Percentiles rank a stretch among this genome's conserved stretches.
Conservation (phyloP, 2,329 filamentous ascomycete species). For the Ascosphaera apis region DNA sequence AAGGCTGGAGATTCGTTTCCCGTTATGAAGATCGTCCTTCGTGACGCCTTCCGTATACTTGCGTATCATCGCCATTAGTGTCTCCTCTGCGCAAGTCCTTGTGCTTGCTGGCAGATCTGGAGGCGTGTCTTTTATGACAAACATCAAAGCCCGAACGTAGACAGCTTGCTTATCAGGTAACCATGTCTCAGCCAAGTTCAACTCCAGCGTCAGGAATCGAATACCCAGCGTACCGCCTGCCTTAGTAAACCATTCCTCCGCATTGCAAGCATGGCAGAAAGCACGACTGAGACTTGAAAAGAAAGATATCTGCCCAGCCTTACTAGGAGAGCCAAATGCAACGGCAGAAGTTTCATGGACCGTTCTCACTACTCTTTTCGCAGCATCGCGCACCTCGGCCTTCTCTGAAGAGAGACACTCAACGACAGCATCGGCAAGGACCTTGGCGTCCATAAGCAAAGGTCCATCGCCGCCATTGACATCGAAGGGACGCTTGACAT, state of each 20-base stretch:
- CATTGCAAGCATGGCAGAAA: slow-evolving; percentile 87
- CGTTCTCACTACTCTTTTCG: slow-evolving; percentile 52
- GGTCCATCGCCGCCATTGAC: slow-evolving; percentile 70
- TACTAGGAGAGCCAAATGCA: slow-evolving; percentile 53
- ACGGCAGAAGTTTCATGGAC: slow-evolving; percentile 53
- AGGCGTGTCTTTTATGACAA: slow-evolving; percentile 96
- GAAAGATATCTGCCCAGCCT: slow-evolving; percentile 56
- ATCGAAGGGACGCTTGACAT: slow-evolving; percentile 56
- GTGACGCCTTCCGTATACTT: slow-evolving; percentile 58
- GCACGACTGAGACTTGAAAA: slow-evolving; percentile 62
- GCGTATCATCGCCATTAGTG: slow-evolving; percentile 54
- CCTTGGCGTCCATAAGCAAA: slow-evolving; percentile 62
- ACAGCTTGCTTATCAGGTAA: slow-evolving; percentile 62
- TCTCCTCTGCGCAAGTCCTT: slow-evolving; percentile 57
- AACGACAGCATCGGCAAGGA: slow-evolving; percentile 72
- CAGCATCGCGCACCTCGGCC: slow-evolving; percentile 55
- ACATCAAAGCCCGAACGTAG: slow-evolving; percentile 75
- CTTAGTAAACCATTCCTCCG: slow-evolving; percentile 98
- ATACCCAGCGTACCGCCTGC: slow-evolving; percentile 82
- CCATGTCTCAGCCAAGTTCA: slow-evolving; percentile 70
- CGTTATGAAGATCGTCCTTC: slow-evolving; percentile 53
- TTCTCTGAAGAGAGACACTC: slow-evolving; percentile 78
- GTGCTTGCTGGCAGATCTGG: slow-evolving; percentile 81
- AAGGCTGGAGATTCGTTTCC: slow-evolving; percentile 46
- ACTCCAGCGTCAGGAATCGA: slow-evolving; percentile 59